phyloP scores from a whole-genome alignment of 805 yeast genomes.

The Wickerhamomyces sydowiorum region DNA sequence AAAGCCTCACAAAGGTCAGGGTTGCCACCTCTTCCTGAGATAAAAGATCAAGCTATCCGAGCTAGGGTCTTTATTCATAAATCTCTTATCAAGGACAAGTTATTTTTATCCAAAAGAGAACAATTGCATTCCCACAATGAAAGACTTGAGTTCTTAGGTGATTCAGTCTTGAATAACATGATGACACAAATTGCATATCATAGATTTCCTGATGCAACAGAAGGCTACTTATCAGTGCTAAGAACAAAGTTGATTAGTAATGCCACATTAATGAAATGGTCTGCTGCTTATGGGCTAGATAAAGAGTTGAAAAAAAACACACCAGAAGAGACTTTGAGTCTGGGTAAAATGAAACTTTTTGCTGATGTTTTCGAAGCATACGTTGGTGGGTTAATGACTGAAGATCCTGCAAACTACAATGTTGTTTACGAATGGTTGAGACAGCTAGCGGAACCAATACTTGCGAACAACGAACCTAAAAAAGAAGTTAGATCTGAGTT shows the following conservation, averaged over 20 bases:
- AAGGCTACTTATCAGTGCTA: constrained; percentile 72
- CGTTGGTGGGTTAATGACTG: constrained; percentile 75
- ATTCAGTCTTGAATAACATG: constrained; percentile 71
- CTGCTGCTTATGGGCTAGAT: constrained; percentile 63
- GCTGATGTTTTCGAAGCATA: constrained; percentile 96
- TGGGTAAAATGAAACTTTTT: constrained; percentile 60
- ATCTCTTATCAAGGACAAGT: constrained; percentile 57
- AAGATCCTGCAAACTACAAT: constrained; percentile 40
- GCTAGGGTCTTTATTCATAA: constrained; percentile 78
- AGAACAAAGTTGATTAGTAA: constrained; percentile 73
- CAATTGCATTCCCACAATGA: constrained; percentile 68
- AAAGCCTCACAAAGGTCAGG: constrained; percentile 19
- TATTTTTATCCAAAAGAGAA: constrained; percentile 51
- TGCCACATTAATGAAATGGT: constrained; percentile 62
- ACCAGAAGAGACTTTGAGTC: constrained; percentile 35
- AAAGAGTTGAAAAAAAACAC: constrained; percentile 45
- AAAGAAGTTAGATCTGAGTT: constrained; percentile 25
- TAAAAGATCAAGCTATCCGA: constrained; percentile 50
- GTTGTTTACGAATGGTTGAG: constrained; percentile 53
- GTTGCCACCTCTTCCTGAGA: constrained; percentile 70
- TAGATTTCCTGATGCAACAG: constrained; percentile 63
- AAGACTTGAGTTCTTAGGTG: constrained; percentile 87
- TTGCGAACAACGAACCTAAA: constrained; percentile 15
- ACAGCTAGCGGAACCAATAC: constrained; percentile 42
- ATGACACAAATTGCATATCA: constrained; percentile 64